Evolutionary conservation across 352 stramenopile species (phyloP), one percentile per base, ranked within the genome.

Genomic region (Paralagenidium karlingii): DNA sequence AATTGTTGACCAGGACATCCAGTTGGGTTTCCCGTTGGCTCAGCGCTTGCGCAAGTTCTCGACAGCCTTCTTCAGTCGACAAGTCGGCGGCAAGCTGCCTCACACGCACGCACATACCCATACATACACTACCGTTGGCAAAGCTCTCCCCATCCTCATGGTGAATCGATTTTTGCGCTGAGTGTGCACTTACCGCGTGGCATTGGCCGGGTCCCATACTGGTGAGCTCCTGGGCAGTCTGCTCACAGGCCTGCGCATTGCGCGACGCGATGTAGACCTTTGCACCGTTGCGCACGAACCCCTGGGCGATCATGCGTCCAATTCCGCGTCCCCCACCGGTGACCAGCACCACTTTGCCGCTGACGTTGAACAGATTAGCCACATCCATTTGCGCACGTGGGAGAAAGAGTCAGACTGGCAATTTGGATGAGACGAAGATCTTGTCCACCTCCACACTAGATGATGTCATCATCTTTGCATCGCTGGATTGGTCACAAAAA

Each of bases 1-100:
- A 94, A 68, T 98, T 98, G 63, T 98, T 98, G 43, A 98, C 73
- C 6, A 98, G 66, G 29, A 97, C 81, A 45, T 97, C 69, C 19
- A 98, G 55, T 34, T 64, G 60, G 31, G 61, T 73, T 52, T 92
- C 63, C 15, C 43, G 47, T 43, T 79, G 49, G 53, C 82, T 78
- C 21, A 96, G 53, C 44, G 96, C 61, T 8, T 70, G 38, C 0
- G 79, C 82, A 8, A 97, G 51, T 21, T 45, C 55, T 42, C 84
- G 66, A 51, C 82, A 94, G n/a, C 82, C 84, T 38, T 82, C 63
- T 39, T 84, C 58, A 15, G 56, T 77, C 37, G 50, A 64, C 25
- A 97, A 57, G 47, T 96, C 90, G 15, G 66, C 82, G n/a, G 57
- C 61, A 34, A 66, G 73, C 63, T 70, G 33, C 40, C 16, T 38